Base-by-base conservation (phyloP, 2,329 filamentous ascomycete species). In the Beauveria scarabaeidicola region DNA sequence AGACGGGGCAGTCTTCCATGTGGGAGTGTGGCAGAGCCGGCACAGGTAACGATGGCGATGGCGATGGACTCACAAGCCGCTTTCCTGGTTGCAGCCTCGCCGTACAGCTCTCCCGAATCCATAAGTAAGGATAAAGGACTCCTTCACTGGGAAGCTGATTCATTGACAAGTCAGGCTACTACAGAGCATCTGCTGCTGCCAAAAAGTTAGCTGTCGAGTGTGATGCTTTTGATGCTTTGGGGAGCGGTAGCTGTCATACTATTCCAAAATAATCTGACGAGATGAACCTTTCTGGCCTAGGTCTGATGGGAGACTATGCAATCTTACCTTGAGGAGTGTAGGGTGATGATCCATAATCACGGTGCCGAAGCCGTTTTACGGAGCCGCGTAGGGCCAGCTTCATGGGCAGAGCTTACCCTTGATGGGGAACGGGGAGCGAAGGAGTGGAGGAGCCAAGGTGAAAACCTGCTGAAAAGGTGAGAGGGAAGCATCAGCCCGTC, bases 261-360 rank as follows among this genome's bases (percentile, higher is more conserved):
- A 59, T 59, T 32, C 41, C 50, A 41, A 59, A 48, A 59, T 52
- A 48, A 59, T 59, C 41, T 59, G 57, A 59, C 57, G 41, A 47
- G 32, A 48, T 53, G 50, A 48, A 17, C 57, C 25, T 32, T 59
- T 54, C 23, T 21, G 50, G 57, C 29, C 57, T 59, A 59, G 57
- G 50, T 59, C 57, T 59, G 57, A 59, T 59, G 57, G 50, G 21
- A 53, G 41, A 48, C 48, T 41, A 53, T 53, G 41, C 40, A 59
- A 53, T 52, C 27, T 32, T 41, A 48, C 41, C 41, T 41, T 59
- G 23, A 19, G 4, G 41, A 17, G 25, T 40, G 43, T 23, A 10
- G 32, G 32, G 6, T 46, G 27, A 15, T 13, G 9, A 25, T 58
- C 41, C 57, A 59, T 59, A 59, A 48, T 53, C 57, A 53, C 25